A percentile compares a stretch with the other conserved stretches of the same genome.
phyloP scores from a whole-genome alignment of 2,329 filamentous ascomycete species.

The Aspergillus spinulosporus region DNA sequence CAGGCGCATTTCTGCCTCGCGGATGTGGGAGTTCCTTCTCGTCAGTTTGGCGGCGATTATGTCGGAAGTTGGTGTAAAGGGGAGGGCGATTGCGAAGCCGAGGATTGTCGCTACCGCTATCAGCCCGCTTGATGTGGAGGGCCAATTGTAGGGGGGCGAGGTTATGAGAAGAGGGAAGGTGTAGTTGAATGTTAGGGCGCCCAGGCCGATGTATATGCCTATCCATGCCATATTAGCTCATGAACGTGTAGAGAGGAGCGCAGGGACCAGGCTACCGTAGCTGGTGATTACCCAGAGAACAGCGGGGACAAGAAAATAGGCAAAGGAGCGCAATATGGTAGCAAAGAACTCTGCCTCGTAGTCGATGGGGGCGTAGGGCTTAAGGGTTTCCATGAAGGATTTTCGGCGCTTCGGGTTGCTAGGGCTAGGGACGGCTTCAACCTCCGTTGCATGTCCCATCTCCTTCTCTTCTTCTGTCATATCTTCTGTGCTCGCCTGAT shows the following conservation, averaged over 20 bases:
- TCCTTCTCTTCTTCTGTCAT: background rate
- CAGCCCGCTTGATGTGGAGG: slow-evolving; percentile 47
- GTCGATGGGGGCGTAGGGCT: slow-evolving; percentile 47
- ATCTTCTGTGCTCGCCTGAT: background rate
- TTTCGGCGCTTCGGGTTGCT: slow-evolving; percentile 37
- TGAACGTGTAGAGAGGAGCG: background rate
- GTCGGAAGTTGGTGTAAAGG: slow-evolving; percentile 47
- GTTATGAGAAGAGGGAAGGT: slow-evolving; percentile 53
- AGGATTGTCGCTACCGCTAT: slow-evolving; percentile 44
- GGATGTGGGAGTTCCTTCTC: slow-evolving; percentile 40
- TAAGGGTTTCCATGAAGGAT: slow-evolving; percentile 45
- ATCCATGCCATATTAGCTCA: background rate
- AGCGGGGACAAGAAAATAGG: slow-evolving; percentile 51
- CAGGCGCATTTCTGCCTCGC: slow-evolving; percentile 44
- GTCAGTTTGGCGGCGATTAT: slow-evolving; percentile 42
- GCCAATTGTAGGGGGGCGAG: slow-evolving; percentile 50
- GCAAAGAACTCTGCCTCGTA: slow-evolving; percentile 47
- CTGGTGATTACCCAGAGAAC: slow-evolving; percentile 54
- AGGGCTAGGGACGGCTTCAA: background rate
- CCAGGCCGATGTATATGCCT: slow-evolving; percentile 51
- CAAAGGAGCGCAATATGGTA: slow-evolving; percentile 49
- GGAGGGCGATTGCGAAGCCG: slow-evolving; percentile 45
- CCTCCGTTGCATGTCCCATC: background rate
- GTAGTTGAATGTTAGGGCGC: slow-evolving; percentile 54
- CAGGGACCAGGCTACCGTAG: slow-evolving; percentile 37